These are phyloP conservation scores for Neodidymelliopsis sp. DNA, from an alignment of 2,329 filamentous ascomycete species.

Conservation along the genomic window DNA sequence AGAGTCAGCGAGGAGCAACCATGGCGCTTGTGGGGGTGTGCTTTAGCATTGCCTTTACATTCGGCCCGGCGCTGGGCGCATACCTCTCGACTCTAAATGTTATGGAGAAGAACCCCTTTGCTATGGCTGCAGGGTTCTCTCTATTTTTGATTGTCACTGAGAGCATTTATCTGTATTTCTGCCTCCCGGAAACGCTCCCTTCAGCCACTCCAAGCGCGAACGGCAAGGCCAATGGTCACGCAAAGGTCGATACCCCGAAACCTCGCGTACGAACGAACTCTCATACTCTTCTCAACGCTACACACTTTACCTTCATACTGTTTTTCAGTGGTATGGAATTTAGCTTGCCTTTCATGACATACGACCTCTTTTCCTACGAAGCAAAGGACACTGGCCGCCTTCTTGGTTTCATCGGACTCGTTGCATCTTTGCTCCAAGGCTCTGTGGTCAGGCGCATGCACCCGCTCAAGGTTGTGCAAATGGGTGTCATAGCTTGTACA, in stretches of 20 bases:
- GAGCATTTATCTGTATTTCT: conserved; percentile 84
- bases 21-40: conserved; percentile 97
- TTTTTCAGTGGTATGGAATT: conserved; percentile 99
- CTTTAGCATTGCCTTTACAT: conserved; percentile 97
- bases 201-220: conserved; percentile 24
- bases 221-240: conserved; percentile 27
- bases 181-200: conserved; percentile 87
- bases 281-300: conserved; percentile 79
- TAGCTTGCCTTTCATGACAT: conserved; percentile 96
- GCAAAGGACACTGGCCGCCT: conserved; percentile 83
- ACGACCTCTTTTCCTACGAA: conserved; percentile 85
- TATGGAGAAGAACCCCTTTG: conserved; percentile 90
- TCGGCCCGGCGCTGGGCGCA: conserved; percentile 90
- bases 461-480: conserved; percentile 78
- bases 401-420: conserved; percentile 87
- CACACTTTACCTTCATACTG: conserved; percentile 89
- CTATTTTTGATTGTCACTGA: conserved; percentile 84
- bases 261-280: conserved; percentile 73
- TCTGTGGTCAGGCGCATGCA: conserved; percentile 87
- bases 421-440: conserved; percentile 92
- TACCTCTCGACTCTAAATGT: conserved; percentile 79
- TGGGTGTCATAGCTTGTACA: conserved; percentile 80
- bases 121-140: conserved; percentile 87
- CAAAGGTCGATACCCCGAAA: conserved; percentile 29
- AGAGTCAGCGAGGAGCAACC: conserved; percentile 81